Evolutionary conservation across 495 filamentous ascomycete species (phyloP), one percentile per base, ranked within the genome.

Genomic region (Hypomontagnella monticulosa): DNA sequence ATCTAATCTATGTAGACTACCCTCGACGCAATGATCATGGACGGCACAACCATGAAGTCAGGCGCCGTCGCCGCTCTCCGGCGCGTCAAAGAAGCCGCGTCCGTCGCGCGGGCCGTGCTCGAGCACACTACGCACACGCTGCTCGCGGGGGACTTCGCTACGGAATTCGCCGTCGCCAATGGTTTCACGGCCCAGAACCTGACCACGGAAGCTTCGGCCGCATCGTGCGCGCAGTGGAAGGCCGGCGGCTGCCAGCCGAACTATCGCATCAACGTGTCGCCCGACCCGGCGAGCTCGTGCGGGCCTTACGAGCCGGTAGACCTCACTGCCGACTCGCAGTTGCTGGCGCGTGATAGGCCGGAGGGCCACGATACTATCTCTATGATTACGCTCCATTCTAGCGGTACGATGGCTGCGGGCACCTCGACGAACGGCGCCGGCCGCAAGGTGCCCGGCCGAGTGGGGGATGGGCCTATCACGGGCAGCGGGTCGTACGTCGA

Each of bases 401-500:
- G 49, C 12, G 79, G 80, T 34, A 16, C 23, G 4, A 82, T 82
- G 80, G 80, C 80, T 4, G 76, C 80, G 1, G 80, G 79, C 12
- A 82, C 80, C 0, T 82, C 79, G 12, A 82, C 80, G 2, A 83
- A 83, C 23, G 80, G 80, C 23, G 80, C 80, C 2, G 55, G 73
- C 5, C 76, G 79, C 69, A 83, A 83, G 63, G 59, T 83, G 0
- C 79, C 80, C 0, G 80, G 80, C 1, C 70, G 80, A 19, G 80
- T 83, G 15, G 80, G 80, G 2, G 80, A 83, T 53, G 80, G 80
- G 9, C 80, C 80, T 4, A 82, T 81, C 50, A 74, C 77, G 4
- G 80, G 80, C 12, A 78, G 75, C 37, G 80, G 80, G 12, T 78
- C 77, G 38, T 83, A 83, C 70, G 80, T 81, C 4, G 80, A 83